A percentile compares a stretch with the other conserved stretches of the same genome.
Conservation (phyloP, 495 filamentous ascomycete genomes). For the Aspergillus hancockii region DNA sequence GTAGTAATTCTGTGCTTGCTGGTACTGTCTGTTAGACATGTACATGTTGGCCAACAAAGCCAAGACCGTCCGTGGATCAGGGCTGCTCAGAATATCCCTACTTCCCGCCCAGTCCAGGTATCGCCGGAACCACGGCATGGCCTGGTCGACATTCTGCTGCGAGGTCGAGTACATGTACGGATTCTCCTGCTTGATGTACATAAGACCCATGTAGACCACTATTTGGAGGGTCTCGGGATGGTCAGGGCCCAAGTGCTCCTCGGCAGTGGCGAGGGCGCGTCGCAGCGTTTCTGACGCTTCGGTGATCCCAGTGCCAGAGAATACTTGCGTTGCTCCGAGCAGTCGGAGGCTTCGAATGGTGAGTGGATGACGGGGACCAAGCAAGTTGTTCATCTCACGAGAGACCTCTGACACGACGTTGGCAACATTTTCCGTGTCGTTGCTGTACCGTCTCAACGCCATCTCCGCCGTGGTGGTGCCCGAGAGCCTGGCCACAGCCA, state of each 20-base stretch:
- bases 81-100: constrained; percentile 25
- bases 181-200: constrained; percentile 30
- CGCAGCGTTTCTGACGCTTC: constrained; percentile 36
- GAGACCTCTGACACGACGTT: constrained; percentile 20
- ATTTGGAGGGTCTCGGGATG: constrained; percentile 33
- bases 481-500: constrained; percentile 24
- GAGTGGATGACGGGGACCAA: constrained; percentile 28
- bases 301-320: constrained; percentile 19
- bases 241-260: constrained; percentile 33
- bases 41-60: constrained; percentile 32
- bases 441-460: constrained; percentile 18
- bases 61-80: constrained; percentile 28
- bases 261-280: constrained; percentile 34
- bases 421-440: constrained; percentile 13
- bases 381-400: constrained; percentile 23
- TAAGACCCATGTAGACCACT: constrained; percentile 33
- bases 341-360: constrained; percentile 33
- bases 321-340: constrained; percentile 24
- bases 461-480: constrained; percentile 8
- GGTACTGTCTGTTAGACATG: constrained; percentile 26
- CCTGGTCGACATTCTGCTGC: constrained; percentile 22
- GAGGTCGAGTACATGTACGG: not conserved
- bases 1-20: constrained; percentile 31
- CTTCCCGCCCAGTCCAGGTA: constrained; percentile 34
- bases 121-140: constrained; percentile 33